Evolutionary conservation across 768 basidiomycete genomes (phyloP).

Genomic region (Russula sp.): DNA sequence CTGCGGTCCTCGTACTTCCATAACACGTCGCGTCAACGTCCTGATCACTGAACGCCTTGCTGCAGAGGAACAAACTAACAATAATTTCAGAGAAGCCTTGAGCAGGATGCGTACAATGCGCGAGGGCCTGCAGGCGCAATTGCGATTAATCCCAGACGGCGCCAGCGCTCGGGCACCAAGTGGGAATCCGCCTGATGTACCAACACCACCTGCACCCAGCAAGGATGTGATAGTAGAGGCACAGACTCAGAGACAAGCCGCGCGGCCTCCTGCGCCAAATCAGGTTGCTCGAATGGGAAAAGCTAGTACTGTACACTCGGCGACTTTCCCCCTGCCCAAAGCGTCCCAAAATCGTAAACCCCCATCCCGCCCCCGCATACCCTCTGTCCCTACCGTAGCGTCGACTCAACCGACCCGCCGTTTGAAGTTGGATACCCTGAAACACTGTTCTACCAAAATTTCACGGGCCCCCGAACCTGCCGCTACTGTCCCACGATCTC

Average conservation of each 20-base stretch:
- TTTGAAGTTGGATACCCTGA: conserved; percentile 1
- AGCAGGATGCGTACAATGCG: conserved; percentile 21
- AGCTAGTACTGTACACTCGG: not conserved
- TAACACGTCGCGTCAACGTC: conserved; percentile 12
- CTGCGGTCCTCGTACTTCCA: conserved; percentile 13
- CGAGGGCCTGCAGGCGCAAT: conserved; percentile 21
- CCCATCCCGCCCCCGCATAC: conserved; percentile 4
- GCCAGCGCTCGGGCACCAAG: conserved; percentile 14
- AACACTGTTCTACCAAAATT: not conserved
- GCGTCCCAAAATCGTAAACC: conserved; percentile 7
- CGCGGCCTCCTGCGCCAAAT: conserved; percentile 15
- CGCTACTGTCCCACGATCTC: not conserved
- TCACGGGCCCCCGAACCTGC: not conserved
- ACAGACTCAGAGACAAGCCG: conserved; percentile 5
- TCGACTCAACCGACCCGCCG: conserved; percentile 5
- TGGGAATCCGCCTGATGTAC: not conserved
- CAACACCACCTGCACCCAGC: conserved; percentile 15
- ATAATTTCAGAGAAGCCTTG: conserved; percentile 16
- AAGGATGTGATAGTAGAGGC: conserved; percentile 19
- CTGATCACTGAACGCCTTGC: conserved; percentile 22
- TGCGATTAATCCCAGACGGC: conserved; percentile 5
- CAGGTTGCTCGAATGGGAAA: conserved; percentile 6
- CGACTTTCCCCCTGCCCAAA: conserved; percentile 16
- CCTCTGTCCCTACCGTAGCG: not conserved
- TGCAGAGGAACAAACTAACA: conserved; percentile 14